Base-by-base conservation (phyloP, 495 filamentous ascomycete genomes). In the Trichoderma virens region DNA sequence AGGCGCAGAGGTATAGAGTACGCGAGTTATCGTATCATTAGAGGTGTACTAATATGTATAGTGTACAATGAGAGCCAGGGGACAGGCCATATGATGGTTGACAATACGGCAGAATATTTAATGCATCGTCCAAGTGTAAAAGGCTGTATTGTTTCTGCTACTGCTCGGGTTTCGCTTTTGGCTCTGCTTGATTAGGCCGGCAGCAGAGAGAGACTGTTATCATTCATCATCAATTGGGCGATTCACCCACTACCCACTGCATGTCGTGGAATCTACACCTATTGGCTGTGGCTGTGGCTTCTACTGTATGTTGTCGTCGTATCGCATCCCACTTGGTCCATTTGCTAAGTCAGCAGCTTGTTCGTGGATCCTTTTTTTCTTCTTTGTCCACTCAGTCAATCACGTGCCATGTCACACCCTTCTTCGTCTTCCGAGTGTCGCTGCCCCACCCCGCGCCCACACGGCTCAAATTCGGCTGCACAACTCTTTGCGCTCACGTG, bases 401-500 rank as follows among this genome's bases (percentile, higher is more conserved):
- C 51, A 56, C 51, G 51, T 56, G 51, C 51, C 27, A 16, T 9
- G 13, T 56, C 51, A 56, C 51, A n/a, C 23, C 25, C 20, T 27
- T n/a, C n/a, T 20, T 56, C 51, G 9, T 28, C 25, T 45, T n/a
- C n/a, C 11, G 18, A 11, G 5, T 8, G 5, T 1, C 3, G 7
- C 3, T 2, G 1, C 39, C 60, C 31, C 35, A 47, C 60, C 35
- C 2, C 20, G 11, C 8, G 39, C 13, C 62, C 43, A 41, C n/a
- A 32, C 62, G 35, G 45, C 62, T 25, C 30, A 34, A 31, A 5
- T 35, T 61, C 59, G 59, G 59, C 30, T 34, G 30, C 35, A 35
- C 59, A 34, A 35, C 14, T 35, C 31, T 39, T 32, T 62, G 61
- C 54, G 32, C 32, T 65, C 63, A 65, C 63, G 63, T 65, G 63